These are phyloP conservation scores for Colletotrichum orbiculare DNA, from an alignment of 2,329 filamentous ascomycete species.

Conservation along the genomic window DNA sequence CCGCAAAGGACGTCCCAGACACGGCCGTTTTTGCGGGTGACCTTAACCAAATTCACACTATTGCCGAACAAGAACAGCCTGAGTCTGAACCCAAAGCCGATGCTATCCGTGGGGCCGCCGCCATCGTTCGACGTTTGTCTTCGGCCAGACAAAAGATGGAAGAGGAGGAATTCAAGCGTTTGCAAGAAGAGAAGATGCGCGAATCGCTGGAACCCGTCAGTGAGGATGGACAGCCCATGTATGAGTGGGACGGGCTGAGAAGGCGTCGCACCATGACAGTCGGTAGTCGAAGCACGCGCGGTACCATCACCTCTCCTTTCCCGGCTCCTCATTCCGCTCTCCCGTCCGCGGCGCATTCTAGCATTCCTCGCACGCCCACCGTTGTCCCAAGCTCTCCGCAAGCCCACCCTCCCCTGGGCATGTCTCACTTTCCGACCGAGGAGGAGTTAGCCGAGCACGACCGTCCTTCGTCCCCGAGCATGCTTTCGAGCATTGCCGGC, in stretches of 20 bases:
- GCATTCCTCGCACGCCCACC: conserved; percentile 42
- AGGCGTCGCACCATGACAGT: conserved; percentile 70
- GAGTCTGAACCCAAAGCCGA: conserved; percentile 97
- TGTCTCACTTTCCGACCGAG: conserved; percentile 83
- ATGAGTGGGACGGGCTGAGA: conserved; percentile 93
- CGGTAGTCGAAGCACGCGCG: conserved; percentile 46
- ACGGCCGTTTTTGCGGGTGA: conserved; percentile 92
- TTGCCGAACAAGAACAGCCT: conserved; percentile 94
- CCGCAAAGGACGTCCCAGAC: conserved; percentile 96
- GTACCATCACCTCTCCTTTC: conserved; percentile 29
- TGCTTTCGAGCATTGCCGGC: conserved; percentile 67
- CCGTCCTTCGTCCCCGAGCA: conserved; percentile 56
- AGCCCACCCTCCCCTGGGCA: conserved; percentile 81
- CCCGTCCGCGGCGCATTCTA: conserved; percentile 39
- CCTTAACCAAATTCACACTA: conserved; percentile 93
- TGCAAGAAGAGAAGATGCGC: conserved; percentile 80
- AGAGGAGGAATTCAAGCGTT: conserved; percentile 78
- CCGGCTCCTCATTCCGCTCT: conserved; percentile 15
- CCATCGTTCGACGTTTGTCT: conserved; percentile 87
- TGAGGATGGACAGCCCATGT: conserved; percentile 75
- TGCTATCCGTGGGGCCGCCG: conserved; percentile 90
- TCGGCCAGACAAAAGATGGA: conserved; percentile 81
- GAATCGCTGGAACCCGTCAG: conserved; percentile 79
- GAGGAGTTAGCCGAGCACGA: conserved; percentile 69
- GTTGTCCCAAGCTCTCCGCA: conserved; percentile 25